Percentiles rank a stretch among this genome's conserved stretches.
Evolutionary conservation across 208 protist species (phyloP).

Genomic region (Crithidia brevicula): DNA sequence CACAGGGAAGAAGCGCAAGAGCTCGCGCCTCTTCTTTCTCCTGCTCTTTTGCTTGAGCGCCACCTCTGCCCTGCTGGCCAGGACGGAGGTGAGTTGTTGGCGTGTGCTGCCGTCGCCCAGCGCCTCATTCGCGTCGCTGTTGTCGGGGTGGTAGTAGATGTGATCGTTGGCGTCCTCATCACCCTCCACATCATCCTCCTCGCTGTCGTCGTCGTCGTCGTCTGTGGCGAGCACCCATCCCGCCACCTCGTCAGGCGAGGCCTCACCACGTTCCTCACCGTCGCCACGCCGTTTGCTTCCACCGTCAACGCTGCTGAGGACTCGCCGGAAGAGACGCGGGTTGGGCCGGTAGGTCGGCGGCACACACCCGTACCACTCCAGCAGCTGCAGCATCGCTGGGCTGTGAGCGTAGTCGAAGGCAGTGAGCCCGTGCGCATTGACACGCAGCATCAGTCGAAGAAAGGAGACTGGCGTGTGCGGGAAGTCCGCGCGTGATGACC

Average conservation of each 20-base stretch:
- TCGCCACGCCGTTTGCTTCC: neutral
- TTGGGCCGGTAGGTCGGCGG: constrained; percentile 81
- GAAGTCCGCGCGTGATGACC: neutral
- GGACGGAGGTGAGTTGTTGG: neutral
- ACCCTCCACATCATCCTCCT: neutral
- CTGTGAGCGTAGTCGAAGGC: constrained; percentile 84
- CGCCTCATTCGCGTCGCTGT: neutral
- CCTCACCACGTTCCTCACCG: neutral
- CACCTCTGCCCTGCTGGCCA: no score
- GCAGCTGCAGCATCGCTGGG: constrained; percentile 68
- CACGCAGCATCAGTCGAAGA: constrained; percentile 68
- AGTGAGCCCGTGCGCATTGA: constrained; percentile 74
- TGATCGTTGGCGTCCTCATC: neutral
- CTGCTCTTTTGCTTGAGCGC: neutral
- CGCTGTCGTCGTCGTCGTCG: neutral
- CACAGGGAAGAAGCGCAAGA: constrained; percentile 47
- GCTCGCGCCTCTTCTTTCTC: neutral
- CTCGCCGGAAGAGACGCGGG: constrained; percentile 39
- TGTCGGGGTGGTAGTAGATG: neutral
- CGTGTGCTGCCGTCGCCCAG: neutral
- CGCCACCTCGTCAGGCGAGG: neutral
- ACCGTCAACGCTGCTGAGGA: neutral
- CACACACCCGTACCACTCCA: constrained; percentile 80
- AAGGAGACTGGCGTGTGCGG: constrained; percentile 39
- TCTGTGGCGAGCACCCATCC: constrained; percentile 6